Conservation (phyloP, 2,329 filamentous ascomycete species). For the Fusarium sp. region DNA sequence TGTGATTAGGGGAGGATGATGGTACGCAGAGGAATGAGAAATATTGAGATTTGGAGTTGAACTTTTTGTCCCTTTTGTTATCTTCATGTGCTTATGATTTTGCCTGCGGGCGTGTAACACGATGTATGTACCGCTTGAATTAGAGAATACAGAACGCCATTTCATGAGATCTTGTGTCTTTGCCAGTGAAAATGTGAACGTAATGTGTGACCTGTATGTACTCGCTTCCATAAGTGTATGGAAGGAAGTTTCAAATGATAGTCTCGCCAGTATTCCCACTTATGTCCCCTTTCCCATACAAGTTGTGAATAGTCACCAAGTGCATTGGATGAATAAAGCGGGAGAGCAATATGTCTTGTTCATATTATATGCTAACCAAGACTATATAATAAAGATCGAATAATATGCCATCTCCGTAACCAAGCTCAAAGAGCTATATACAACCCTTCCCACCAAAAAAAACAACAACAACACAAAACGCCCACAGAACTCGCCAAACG, state of each 20-base stretch:
- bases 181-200: too few species aligned
- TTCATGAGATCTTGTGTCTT: not conserved
- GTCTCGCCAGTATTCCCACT: not conserved
- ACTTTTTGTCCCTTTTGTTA: conserved; percentile 28
- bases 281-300: not conserved
- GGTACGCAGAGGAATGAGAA: conserved; percentile 11
- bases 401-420: not conserved
- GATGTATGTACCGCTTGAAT: conserved; percentile 10
- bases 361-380: conserved; percentile 2
- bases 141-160: conserved; percentile 23
- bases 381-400: not conserved
- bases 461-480: conserved; percentile 48
- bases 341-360: conserved; percentile 7
- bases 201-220: not conserved
- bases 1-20: not conserved
- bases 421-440: not conserved
- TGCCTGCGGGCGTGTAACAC: conserved; percentile 22
- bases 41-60: conserved; percentile 29
- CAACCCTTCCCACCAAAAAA: not conserved
- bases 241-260: not conserved
- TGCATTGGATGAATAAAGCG: not conserved
- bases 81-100: conserved; percentile 37
- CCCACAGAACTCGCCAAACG: conserved; percentile 60
- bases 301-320: not conserved
- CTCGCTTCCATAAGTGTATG: not conserved